phyloP scores from a whole-genome alignment of 805 yeast species.

The Kodamaea neixiangensis region DNA sequence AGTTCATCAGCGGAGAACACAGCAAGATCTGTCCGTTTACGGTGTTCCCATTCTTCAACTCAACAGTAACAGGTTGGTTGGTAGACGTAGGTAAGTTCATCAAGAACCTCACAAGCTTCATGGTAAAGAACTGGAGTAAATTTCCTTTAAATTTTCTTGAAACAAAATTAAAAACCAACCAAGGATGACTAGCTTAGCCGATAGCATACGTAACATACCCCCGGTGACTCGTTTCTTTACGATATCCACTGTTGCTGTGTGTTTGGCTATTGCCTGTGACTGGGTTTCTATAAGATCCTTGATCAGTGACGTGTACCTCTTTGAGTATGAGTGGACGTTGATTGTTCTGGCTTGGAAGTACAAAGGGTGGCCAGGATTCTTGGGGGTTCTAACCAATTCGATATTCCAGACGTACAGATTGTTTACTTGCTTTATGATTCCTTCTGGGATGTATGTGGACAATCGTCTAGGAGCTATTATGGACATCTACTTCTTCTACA shows the following conservation, averaged over 20 bases:
- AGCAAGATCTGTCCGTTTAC: slow-evolving; percentile 81
- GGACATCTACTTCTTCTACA: slow-evolving; percentile 58
- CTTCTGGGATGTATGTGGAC: slow-evolving; percentile 28
- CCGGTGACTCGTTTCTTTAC: slow-evolving; percentile 63
- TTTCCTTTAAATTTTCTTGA: background rate
- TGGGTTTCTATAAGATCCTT: background rate
- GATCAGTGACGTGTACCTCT: background rate
- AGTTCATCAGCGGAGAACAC: slow-evolving; percentile 90
- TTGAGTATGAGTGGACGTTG: background rate
- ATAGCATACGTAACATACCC: slow-evolving; percentile 44
- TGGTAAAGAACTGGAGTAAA: slow-evolving; percentile 12
- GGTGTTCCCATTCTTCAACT: slow-evolving; percentile 86
- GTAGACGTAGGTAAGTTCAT: slow-evolving; percentile 68
- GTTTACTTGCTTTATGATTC: slow-evolving; percentile 52
- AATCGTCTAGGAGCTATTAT: slow-evolving; percentile 33
- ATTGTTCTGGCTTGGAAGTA: slow-evolving; percentile 12
- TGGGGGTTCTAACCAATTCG: background rate
- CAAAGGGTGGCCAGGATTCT: slow-evolving; percentile 1
- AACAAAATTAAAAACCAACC: background rate
- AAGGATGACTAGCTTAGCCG: slow-evolving; percentile 16
- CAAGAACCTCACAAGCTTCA: slow-evolving; percentile 75
- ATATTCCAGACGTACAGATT: slow-evolving; percentile 45
- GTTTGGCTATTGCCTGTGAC: background rate
- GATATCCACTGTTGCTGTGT: slow-evolving; percentile 35
- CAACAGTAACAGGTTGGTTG: slow-evolving; percentile 86